Base-by-base conservation (phyloP, 306 rosid species). In the Pueraria montana region DNA sequence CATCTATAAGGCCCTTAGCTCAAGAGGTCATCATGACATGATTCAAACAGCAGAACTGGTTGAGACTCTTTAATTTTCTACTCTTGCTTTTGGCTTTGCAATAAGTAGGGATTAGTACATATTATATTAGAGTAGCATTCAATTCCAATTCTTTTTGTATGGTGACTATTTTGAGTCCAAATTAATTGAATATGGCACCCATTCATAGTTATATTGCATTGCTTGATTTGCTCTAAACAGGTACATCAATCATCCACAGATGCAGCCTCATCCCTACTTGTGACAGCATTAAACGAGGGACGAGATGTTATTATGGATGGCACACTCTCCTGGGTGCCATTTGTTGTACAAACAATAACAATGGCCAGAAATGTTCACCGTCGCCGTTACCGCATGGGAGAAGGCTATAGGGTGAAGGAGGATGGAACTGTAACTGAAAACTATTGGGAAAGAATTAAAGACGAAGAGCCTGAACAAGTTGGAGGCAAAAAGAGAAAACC, bases 191-290 rank as follows among this genome's bases (percentile, higher is more conserved):
- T 68, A 67, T 5, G 2, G 32, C 72, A 73, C 10, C 9, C 38
- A 49, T 23, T 46, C 59, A 80, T 48, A 32, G 16, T 40, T 68
- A 21, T 66, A 8, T 20, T 17, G 45, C 14, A 53, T 40, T 56
- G 26, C 30, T 76, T 72, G 64, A 73, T 30, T 42, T 71, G 43
- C 73, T 74, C 49, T 78, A 66, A 88, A 87, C 89, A 93, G 98
- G 98, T 93, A 48, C 97, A 93, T 82, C 98, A 95, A 86, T 95
- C 98, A 84, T 95, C 97, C 24, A 93, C 98, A 30, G 97, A 95
- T 79, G 98, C 98, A 80, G 98, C 98, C 63, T 93, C 98, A 36
- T 95, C 98, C 84, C 98, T 95, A 62, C 86, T 95, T n/a, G 97
- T 93, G 65, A 93, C 97, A 71, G 93, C 97, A 53, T 82, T 95